Evolutionary conservation across 331 rosid genomes (phyloP).

Genomic region (Pyracantha coccinea): DNA sequence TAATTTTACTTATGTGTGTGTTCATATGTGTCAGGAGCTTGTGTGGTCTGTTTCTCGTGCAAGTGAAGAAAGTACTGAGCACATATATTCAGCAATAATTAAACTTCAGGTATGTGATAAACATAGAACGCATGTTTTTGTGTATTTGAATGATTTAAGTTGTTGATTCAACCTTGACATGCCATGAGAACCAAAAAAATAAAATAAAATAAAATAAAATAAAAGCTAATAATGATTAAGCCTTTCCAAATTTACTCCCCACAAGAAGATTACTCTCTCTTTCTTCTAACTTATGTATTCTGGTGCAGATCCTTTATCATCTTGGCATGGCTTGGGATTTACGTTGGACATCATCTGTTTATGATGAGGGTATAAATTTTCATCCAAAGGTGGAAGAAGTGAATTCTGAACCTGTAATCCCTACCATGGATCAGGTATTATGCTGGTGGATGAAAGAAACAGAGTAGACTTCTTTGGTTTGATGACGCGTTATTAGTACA

Average conservation of each 20-base stretch:
- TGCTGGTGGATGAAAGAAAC: not conserved
- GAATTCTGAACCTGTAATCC: slow-evolving; percentile 53
- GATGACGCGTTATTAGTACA: not conserved
- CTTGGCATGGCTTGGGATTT: slow-evolving; percentile 85
- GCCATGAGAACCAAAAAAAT: not conserved
- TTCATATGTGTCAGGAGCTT: slow-evolving; percentile 53
- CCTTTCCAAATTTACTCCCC: not conserved
- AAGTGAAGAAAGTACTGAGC: slow-evolving; percentile 90
- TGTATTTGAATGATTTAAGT: not conserved
- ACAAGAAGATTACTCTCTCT: not conserved
- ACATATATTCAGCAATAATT: slow-evolving; percentile 63
- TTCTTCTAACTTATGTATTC: not conserved
- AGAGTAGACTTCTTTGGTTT: not conserved
- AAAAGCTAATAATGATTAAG: too few relatives aligned
- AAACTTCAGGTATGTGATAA: slow-evolving; percentile 66
- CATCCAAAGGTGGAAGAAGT: slow-evolving; percentile 30
- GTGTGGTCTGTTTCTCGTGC: slow-evolving; percentile 77
- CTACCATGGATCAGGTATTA: slow-evolving; percentile 64
- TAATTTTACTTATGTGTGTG: slow-evolving; percentile 12
- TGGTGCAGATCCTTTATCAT: slow-evolving; percentile 68
- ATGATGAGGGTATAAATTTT: slow-evolving; percentile 16
- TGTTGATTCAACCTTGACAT: not conserved
- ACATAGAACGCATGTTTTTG: not conserved
- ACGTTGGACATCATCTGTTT: slow-evolving; percentile 54
- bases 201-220: too few relatives aligned